Evolutionary conservation across 2,329 filamentous ascomycete genomes (phyloP), one percentile per base, ranked within the genome.

Genomic region (Proliferodiscus dingleyae): DNA sequence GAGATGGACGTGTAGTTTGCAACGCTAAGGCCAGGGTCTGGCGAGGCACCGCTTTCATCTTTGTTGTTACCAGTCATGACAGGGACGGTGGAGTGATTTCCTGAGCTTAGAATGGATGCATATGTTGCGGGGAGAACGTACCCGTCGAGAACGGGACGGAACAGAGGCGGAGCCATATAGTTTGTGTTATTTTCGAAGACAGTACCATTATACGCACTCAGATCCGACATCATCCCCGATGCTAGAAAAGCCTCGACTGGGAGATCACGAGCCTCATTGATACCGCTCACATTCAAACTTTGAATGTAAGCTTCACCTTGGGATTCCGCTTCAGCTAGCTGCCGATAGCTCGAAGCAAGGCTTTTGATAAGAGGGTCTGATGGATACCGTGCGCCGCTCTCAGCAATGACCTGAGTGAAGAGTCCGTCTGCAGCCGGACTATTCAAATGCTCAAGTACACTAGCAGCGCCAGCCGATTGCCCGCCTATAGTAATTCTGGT

Each of bases 1-100:
- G 53, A 24, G 16, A 47, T 43, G 11, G 42, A 28, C 22, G 49
- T 22, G 49, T 67, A 61, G 29, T 64, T 51, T 9, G 54, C 46
- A 1, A 60, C 50, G 9, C 58, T 61, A 50, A 58, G 57, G 43
- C 61, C 48, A 24, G 54, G 54, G 13, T 18, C 34, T 9, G 45
- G 3, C 3, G 50, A 45, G 4, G 64, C 60, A 10, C 63, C 63
- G 7, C 54, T 58, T 28, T 66, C 62, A 18, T 65, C 64, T 13
- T 61, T 61, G 22, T 60, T 64, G 46, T 66, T 66, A n/a, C 64
- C 64, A 1, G 63, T 66, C 16, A 66, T 58, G 10, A 66, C 49
- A 2, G 65, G 64, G 5, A 66, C 63, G 16, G 66, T 63, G 46
- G 63, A 64, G 34, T 60, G 62, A 0, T 60, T 55, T 0, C 61